Evolutionary conservation across 202 grass and related monocot species (phyloP), one percentile per base, ranked within the genome.

Genomic region (Panicum hallii): DNA sequence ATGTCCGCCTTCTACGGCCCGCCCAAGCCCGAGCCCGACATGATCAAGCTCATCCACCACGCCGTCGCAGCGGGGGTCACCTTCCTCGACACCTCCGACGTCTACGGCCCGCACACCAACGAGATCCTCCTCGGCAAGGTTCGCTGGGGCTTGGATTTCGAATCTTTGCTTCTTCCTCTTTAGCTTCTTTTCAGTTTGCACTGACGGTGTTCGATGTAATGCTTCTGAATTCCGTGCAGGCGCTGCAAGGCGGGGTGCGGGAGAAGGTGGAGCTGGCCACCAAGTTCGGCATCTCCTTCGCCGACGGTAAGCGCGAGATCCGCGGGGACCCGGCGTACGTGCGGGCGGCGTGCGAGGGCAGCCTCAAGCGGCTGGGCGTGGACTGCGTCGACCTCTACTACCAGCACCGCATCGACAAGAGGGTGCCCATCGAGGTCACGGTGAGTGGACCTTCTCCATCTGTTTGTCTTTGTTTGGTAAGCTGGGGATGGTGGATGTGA

Each of bases 61-160:
- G 91, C 91, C 43, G 70, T 90, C 58, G 12, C 40, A 6, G 62
- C 91, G 47, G 91, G 88, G 28, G 91, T 90, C 48, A 88, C 88
- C 19, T 49, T 88, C 26, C 53, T 93, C 23, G 91, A 93, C 68
- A 79, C 91, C 54, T 88, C 87, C 75, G 91, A 93, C 75, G 32
- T 93, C 7, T 93, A 93, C 9, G 91, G 91, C 56, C 91, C 91
- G 26, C 84, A 78, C 66, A 93, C 91, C 28, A 93, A 85, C 85
- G 91, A 93, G 62, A 40, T 85, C 43, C 86, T 93, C 20, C 81
- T 93, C 53, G 84, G 85, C 47, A 61, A 46, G 76, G 76, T 77
- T 4, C 41, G 40, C 32, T 4, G 53, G 53, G 17, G 50, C 17
- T 20, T 7, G 3, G 4, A 19, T 4, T 26, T 44, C 0, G 36